Base-by-base conservation (phyloP, 1,284 basidiomycete species). In the Fomitopsis betulina region DNA sequence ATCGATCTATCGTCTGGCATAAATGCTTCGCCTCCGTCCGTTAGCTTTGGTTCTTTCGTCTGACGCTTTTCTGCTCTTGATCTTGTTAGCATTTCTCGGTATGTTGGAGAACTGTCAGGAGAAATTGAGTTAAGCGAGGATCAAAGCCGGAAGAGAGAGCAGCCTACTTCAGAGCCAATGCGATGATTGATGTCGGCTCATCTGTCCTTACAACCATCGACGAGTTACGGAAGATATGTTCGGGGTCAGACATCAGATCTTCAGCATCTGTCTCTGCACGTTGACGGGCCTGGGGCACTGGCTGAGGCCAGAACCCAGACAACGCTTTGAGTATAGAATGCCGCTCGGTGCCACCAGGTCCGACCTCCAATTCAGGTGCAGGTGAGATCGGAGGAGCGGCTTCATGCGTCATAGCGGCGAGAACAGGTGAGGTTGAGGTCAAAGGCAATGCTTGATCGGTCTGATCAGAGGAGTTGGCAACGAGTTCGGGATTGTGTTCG, bases 141-240 rank as follows among this genome's bases (percentile, higher is more conserved):
- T 7, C 33, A 5, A 3, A 12, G 21, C 5, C 2, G 23, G 9
- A 30, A 17, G 39, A 12, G 10, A 13, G 30, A 45, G 57, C 39
- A 25, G 70, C 83, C 65, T 66, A 94, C 89, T 91, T 94, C 49
- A 99, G 77, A 9, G 95, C 95, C 57, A 98, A 87, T 3, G 97
- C 96, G 63, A 99, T 96, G 67, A 99, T 97, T 9, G 95, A 98
- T 0, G 95, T 98, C 3, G 97, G 97, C 72, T 99, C 97, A 70
- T 98, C 96, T 52, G 96, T 96, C 23, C 97, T 85, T 27, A 99
- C 91, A 53, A 98, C 89, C 82, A 98, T 96, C 1, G 90, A 89
- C 15, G 94, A 96, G 69, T 98, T 96, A 32, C 93, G 85, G 73
- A 98, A 98, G 53, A 99, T 89, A 68, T 97, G 94, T 67, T 96